phyloP scores from a whole-genome alignment of 169 alveolate species.

The Neospora caninum region DNA sequence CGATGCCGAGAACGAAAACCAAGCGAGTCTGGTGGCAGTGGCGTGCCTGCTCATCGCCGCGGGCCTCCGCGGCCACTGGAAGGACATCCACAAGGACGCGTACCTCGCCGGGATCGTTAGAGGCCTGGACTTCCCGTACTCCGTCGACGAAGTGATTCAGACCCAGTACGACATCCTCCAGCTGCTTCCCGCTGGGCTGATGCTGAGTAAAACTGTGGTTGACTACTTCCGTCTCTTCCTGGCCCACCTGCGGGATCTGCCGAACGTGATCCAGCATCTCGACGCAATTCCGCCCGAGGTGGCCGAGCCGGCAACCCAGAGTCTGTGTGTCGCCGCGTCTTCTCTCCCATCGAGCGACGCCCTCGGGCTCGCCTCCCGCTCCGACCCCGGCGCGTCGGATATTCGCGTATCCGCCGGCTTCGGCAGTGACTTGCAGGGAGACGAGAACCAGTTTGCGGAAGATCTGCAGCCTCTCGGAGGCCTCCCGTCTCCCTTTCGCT shows the following conservation, averaged over 20 bases:
- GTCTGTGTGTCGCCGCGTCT: not conserved
- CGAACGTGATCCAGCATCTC: slow-evolving; percentile 38
- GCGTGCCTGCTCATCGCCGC: slow-evolving; percentile 32
- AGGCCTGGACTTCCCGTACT: not conserved
- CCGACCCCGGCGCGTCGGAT: not conserved
- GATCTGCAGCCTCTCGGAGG: not conserved
- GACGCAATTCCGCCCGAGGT: not conserved
- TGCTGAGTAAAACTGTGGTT: not conserved
- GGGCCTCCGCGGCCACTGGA: slow-evolving; percentile 35
- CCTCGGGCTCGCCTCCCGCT: not conserved
- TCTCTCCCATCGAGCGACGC: not conserved
- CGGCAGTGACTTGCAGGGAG: not conserved
- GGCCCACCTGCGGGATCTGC: slow-evolving; percentile 22
- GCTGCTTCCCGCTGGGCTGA: slow-evolving; percentile 24
- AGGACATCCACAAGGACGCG: not conserved
- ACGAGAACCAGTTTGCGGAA: not conserved
- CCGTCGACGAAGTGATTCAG: slow-evolving; percentile 20
- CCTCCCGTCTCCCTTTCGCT: not conserved
- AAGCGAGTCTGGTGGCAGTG: not conserved
- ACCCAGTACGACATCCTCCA: slow-evolving; percentile 44
- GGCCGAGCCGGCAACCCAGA: not conserved
- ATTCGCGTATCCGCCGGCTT: not conserved
- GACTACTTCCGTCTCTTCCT: slow-evolving; percentile 14
- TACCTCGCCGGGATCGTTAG: not conserved
- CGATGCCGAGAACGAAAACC: not conserved